Conservation (phyloP, 2,329 filamentous ascomycete genomes). For the Torrubiellomyces zombiae region DNA sequence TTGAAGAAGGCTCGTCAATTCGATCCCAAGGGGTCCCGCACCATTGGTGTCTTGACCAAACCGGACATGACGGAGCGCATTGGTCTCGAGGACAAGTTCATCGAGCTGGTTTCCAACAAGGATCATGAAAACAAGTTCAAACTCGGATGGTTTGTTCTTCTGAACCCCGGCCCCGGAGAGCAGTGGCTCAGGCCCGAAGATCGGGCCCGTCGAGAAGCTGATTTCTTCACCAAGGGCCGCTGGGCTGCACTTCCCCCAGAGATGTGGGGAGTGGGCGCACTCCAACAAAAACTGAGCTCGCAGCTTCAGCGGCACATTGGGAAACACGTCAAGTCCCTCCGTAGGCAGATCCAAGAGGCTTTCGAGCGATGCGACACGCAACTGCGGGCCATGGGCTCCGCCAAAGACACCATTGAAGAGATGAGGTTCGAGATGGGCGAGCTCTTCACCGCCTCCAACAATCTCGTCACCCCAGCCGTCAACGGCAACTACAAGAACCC, state of each 20-base stretch:
- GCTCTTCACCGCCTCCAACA: constrained; percentile 33
- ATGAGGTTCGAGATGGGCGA: constrained; percentile 37
- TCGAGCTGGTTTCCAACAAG: constrained; percentile 33
- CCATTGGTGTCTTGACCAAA: constrained; percentile 35
- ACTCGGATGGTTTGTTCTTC: constrained; percentile 33
- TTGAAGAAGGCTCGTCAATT: constrained; percentile 33
- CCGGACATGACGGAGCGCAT: constrained; percentile 36
- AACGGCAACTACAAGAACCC: constrained; percentile 40
- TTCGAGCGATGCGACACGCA: constrained; percentile 31
- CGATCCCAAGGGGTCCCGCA: constrained; percentile 29
- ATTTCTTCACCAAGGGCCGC: constrained; percentile 32
- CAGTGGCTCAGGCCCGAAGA: constrained; percentile 25
- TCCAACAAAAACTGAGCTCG: constrained; percentile 30
- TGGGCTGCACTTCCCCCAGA: constrained; percentile 29
- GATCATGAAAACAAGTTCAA: constrained; percentile 32
- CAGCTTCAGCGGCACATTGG: constrained; percentile 36
- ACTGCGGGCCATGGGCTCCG: constrained; percentile 31
- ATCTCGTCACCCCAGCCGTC: constrained; percentile 35
- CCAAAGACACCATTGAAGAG: constrained; percentile 34
- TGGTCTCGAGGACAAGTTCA: constrained; percentile 35
- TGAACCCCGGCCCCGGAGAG: constrained; percentile 31
- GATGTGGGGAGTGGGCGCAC: constrained; percentile 28
- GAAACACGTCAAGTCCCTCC: constrained; percentile 31
- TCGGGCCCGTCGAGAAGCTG: constrained; percentile 23
- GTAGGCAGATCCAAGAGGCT: constrained; percentile 32